phyloP scores from a whole-genome alignment of 2,329 filamentous ascomycete species.

The Pseudogymnoascus sp. region DNA sequence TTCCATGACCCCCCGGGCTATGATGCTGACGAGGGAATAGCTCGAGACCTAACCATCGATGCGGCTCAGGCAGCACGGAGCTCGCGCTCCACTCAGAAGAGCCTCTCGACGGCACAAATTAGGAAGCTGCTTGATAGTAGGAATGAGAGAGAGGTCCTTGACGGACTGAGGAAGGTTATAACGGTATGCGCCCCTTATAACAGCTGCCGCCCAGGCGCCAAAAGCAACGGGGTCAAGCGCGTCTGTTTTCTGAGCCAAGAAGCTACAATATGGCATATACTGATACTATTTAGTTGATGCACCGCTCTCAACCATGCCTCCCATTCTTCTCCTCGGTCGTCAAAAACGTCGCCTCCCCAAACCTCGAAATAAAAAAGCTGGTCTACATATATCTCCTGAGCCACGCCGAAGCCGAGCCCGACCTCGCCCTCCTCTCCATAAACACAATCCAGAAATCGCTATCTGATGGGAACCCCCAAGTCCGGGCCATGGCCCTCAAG shows the following conservation, averaged over 20 bases:
- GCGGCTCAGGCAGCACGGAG: slow-evolving; percentile 80
- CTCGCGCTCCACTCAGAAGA: slow-evolving; percentile 52
- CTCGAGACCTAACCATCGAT: slow-evolving; percentile 94
- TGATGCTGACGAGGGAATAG: slow-evolving; percentile 38
- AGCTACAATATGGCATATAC: neutral
- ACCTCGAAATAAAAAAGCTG: slow-evolving; percentile 92
- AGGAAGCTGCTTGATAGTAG: slow-evolving; percentile 93
- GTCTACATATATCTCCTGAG: slow-evolving; percentile 98
- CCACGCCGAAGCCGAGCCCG: slow-evolving; percentile 92
- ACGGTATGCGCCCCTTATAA: slow-evolving; percentile 50
- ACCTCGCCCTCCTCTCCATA: slow-evolving; percentile 90
- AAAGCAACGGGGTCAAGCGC: slow-evolving; percentile 10
- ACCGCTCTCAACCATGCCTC: slow-evolving; percentile 77
- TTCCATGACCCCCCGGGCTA: neutral
- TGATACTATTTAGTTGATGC: slow-evolving; percentile 70
- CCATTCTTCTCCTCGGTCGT: slow-evolving; percentile 96
- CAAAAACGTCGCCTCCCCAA: slow-evolving; percentile 93
- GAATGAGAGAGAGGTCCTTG: slow-evolving; percentile 84
- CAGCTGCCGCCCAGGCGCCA: neutral
- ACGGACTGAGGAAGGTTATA: slow-evolving; percentile 81
- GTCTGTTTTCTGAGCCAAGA: slow-evolving; percentile 9
- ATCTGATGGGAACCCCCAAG: slow-evolving; percentile 82
- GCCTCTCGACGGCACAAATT: slow-evolving; percentile 72
- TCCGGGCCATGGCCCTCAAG: slow-evolving; percentile 83
- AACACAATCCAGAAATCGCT: slow-evolving; percentile 98